Conservation (phyloP, 768 basidiomycete species). For the Astraeus odoratus region DNA sequence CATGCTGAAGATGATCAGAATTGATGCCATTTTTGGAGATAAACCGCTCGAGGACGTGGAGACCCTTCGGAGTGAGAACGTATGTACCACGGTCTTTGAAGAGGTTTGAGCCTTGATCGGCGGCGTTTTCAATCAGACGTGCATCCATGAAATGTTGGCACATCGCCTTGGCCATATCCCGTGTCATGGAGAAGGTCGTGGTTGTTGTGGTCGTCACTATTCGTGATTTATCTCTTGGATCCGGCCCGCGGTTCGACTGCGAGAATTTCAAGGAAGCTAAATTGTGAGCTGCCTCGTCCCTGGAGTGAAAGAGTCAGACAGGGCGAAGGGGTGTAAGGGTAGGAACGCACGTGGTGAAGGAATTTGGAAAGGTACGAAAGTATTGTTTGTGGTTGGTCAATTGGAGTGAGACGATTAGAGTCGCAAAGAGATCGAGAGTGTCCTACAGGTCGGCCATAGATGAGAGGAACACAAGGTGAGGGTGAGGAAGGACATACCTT, state of each 20-base stretch:
- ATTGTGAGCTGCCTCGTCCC: slow-evolving; percentile 92
- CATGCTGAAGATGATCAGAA: slow-evolving; percentile 82
- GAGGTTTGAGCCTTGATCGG: slow-evolving; percentile 77
- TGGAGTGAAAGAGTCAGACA: slow-evolving; percentile 26
- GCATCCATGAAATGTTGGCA: slow-evolving; percentile 99
- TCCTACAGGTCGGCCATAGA: slow-evolving; percentile 47
- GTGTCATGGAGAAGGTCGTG: slow-evolving; percentile 98
- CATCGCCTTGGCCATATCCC: slow-evolving; percentile 99
- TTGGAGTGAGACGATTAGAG: slow-evolving; percentile 88
- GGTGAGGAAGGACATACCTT: slow-evolving; percentile 50
- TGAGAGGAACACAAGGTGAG: slow-evolving; percentile 9
- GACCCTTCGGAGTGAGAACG: slow-evolving; percentile 92
- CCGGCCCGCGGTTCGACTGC: slow-evolving; percentile 96
- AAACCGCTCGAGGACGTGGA: slow-evolving; percentile 98
- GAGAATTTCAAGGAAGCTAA: slow-evolving; percentile 96
- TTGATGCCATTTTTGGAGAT: slow-evolving; percentile 99
- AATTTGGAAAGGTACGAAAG: slow-evolving; percentile 91
- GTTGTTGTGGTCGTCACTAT: slow-evolving; percentile 99
- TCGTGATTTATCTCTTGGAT: slow-evolving; percentile 95
- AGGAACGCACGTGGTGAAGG: slow-evolving; percentile 83
- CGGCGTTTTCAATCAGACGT: slow-evolving; percentile 93
- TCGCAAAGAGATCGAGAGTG: slow-evolving; percentile 96
- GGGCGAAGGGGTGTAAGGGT: not conserved
- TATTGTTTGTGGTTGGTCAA: slow-evolving; percentile 89
- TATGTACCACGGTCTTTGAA: slow-evolving; percentile 99